Conservation (phyloP, 2,329 filamentous ascomycete genomes). For the Neonectria magnoliae region DNA sequence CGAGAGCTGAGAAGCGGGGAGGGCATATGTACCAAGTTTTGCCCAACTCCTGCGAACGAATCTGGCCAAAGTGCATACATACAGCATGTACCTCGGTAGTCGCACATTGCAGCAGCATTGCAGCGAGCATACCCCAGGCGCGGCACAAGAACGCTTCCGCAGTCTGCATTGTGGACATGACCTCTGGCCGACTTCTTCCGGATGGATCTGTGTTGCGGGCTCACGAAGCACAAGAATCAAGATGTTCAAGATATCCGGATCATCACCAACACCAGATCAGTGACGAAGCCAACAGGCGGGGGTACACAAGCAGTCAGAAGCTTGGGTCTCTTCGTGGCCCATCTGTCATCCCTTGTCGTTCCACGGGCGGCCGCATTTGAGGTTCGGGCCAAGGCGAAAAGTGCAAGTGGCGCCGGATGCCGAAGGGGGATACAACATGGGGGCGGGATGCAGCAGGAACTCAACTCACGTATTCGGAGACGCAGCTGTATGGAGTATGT, state of each 20-base stretch:
- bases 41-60: constrained; percentile 7
- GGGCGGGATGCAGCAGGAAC: constrained; percentile 4
- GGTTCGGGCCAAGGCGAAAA: constrained; percentile 4
- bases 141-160: constrained; percentile 8
- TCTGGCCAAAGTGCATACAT: constrained; percentile 20
- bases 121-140: constrained; percentile 10
- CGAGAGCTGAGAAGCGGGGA: constrained; percentile 1
- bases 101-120: not conserved
- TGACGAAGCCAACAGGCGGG: not conserved
- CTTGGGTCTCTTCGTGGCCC: constrained; percentile 10
- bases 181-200: not conserved
- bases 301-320: constrained; percentile 7
- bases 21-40: not conserved
- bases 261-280: constrained; percentile 4
- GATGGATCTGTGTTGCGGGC: not conserved
- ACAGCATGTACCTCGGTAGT: not conserved
- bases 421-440: not conserved
- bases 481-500: not conserved
- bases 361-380: constrained; percentile 4
- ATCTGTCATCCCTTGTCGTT: constrained; percentile 1
- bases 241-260: not conserved
- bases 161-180: not conserved
- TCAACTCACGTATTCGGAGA: not conserved
- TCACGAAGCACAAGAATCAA: not conserved
- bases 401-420: constrained; percentile 16